A percentile compares a stretch with the other conserved stretches of the same genome.
phyloP scores from a whole-genome alignment of 2,329 filamentous ascomycete genomes.

The Stemphylium lycopersici region DNA sequence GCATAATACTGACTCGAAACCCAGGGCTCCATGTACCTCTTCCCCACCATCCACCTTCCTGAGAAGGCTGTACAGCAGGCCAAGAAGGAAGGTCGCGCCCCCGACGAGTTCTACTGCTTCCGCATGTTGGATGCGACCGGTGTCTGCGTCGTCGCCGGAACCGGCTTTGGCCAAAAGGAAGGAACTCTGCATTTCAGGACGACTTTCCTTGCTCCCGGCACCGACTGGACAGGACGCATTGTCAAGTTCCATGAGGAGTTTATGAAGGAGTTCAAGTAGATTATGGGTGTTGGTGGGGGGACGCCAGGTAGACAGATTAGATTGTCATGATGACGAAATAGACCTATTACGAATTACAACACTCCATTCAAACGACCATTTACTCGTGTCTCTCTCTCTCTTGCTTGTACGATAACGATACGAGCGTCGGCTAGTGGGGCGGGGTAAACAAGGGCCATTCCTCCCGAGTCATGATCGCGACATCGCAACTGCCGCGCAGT shows the following conservation, averaged over 20 bases:
- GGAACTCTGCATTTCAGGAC: slow-evolving; percentile 93
- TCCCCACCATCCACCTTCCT: slow-evolving; percentile 87
- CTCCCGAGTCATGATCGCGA: slow-evolving; percentile 1
- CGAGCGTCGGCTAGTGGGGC: not conserved
- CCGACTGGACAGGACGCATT: slow-evolving; percentile 89
- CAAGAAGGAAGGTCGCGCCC: slow-evolving; percentile 69
- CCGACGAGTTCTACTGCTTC: slow-evolving; percentile 96
- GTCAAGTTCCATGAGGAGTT: slow-evolving; percentile 91
- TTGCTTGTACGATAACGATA: not conserved
- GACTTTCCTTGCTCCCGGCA: slow-evolving; percentile 94
- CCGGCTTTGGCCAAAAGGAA: slow-evolving; percentile 92
- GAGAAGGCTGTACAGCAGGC: slow-evolving; percentile 78
- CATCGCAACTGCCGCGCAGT: slow-evolving; percentile 12
- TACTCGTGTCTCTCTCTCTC: too few relatives aligned
- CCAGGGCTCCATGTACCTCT: slow-evolving; percentile 93
- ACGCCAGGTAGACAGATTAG: not conserved
- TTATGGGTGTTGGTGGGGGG: too few relatives aligned
- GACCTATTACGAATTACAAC: not conserved
- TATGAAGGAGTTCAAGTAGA: slow-evolving; percentile 73
- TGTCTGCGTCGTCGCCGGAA: slow-evolving; percentile 90
- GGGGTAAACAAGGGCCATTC: not conserved
- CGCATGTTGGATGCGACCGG: slow-evolving; percentile 90
- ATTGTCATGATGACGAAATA: not conserved
- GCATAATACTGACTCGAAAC: not conserved
- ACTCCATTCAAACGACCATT: not conserved